A percentile compares a stretch with the other conserved stretches of the same genome.
These are phyloP conservation scores for Phytomonas sp. DNA, from an alignment of 208 protist species.

Conservation along the genomic window DNA sequence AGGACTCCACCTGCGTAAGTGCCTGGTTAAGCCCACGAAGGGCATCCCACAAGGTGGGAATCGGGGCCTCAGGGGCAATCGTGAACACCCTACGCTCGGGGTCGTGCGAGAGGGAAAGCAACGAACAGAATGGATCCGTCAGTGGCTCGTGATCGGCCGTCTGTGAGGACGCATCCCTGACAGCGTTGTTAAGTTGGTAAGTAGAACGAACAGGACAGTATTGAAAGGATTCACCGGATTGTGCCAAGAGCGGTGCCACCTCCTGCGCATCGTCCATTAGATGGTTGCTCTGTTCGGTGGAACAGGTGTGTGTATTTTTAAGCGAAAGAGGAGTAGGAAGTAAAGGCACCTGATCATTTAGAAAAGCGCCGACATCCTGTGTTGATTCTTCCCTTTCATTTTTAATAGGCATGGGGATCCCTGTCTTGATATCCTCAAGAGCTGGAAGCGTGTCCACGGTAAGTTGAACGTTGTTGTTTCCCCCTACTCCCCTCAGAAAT, in stretches of 20 bases:
- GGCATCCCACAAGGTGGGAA: constrained; percentile 1
- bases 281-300: not conserved
- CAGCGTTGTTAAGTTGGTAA: not conserved
- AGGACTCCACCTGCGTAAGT: constrained; percentile 8
- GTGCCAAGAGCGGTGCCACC: not conserved
- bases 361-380: not conserved
- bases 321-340: not conserved
- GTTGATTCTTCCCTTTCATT: not conserved
- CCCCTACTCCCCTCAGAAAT: not conserved
- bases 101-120: constrained; percentile 4
- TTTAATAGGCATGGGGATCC: not conserved
- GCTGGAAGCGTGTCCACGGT: not conserved
- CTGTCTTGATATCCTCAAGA: not conserved
- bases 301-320: not conserved
- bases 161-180: not conserved
- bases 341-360: not conserved
- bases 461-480: not conserved
- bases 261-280: not conserved
- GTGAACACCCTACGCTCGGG: not conserved
- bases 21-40: constrained; percentile 6
- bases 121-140: not conserved
- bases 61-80: not conserved
- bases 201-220: not conserved
- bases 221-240: not conserved
- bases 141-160: not conserved